phyloP scores from a whole-genome alignment of 495 filamentous ascomycete species.

The Cercophora newfieldiana region DNA sequence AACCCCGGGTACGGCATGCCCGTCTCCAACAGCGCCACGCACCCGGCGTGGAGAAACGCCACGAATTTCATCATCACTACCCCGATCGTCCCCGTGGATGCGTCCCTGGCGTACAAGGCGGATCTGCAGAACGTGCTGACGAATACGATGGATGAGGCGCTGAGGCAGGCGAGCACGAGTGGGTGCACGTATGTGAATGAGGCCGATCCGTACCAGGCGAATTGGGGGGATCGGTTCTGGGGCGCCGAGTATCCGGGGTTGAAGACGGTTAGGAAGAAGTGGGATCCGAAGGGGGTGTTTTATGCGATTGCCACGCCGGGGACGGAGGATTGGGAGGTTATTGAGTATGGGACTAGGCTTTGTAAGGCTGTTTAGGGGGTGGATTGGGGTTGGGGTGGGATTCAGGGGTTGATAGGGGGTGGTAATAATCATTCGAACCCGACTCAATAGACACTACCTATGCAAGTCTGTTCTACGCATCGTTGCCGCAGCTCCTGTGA shows the following conservation, averaged over 20 bases:
- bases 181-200: constrained; percentile 49
- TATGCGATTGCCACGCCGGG: constrained; percentile 42
- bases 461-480: no score
- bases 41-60: constrained; percentile 52
- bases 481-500: no score
- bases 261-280: constrained; percentile 48
- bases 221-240: constrained; percentile 45
- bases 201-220: constrained; percentile 47
- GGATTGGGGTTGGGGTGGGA: no score
- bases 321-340: constrained; percentile 42
- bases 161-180: constrained; percentile 33
- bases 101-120: constrained; percentile 21
- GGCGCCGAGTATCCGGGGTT: constrained; percentile 36
- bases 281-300: constrained; percentile 56
- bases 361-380: constrained; percentile 26
- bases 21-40: constrained; percentile 43
- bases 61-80: constrained; percentile 29
- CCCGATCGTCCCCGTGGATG: constrained; percentile 15
- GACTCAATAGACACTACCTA: no score
- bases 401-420: no score
- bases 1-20: constrained; percentile 40
- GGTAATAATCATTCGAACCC: no score
- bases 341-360: constrained; percentile 37
- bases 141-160: constrained; percentile 27
- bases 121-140: constrained; percentile 29